Evolutionary conservation across 2,329 filamentous ascomycete genomes (phyloP), one percentile per base, ranked within the genome.

Genomic region (Alternaria alternata): DNA sequence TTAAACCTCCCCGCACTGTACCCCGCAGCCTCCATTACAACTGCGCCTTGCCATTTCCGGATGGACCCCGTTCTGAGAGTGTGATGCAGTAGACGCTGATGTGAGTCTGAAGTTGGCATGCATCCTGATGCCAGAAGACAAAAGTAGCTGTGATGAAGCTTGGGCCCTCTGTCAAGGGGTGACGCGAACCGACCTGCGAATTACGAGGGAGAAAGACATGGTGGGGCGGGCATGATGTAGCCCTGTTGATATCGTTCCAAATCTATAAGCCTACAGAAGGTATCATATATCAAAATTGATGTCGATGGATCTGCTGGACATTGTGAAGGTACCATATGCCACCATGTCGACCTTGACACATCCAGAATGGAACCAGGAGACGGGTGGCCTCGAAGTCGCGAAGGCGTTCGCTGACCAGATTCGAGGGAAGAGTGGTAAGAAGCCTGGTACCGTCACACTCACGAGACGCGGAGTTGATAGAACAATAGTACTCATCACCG

Each of bases 401-500:
- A 66, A 69, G 38, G 71, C 73, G 3, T 77, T 77, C 42, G 59
- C 65, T 7, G 63, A 67, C 8, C 60, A 69, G 4, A 73, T 77
- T 16, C 63, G 61, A 12, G 71, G 66, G 5, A 75, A 73, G 51
- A 72, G 65, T 41, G 67, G 75, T 74, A 65, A 2, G 26, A 38
- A 14, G 8, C 20, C 12, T 9, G 20, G 14, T 1, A 7, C 18
- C 3, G 2, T 11, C 0, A 1, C 5, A 5, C 16, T 2, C 12
- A 11, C n/a, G 5, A 24, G 16, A 16, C 3, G 1, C 5, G 0
- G 2, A n/a, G 46, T 60, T 67, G 24, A 73, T 28, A 3, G 4
- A 16, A 41, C 12, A 12, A 0, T 11, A 77, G 74, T 84, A 30
- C 74, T 84, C 20, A 78, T 81, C 39, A 75, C 74, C 2, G 74